A percentile compares a stretch with the other conserved stretches of the same genome.
Evolutionary conservation across 1,284 basidiomycete species (phyloP).

Genomic region (Earliella scabrosa): DNA sequence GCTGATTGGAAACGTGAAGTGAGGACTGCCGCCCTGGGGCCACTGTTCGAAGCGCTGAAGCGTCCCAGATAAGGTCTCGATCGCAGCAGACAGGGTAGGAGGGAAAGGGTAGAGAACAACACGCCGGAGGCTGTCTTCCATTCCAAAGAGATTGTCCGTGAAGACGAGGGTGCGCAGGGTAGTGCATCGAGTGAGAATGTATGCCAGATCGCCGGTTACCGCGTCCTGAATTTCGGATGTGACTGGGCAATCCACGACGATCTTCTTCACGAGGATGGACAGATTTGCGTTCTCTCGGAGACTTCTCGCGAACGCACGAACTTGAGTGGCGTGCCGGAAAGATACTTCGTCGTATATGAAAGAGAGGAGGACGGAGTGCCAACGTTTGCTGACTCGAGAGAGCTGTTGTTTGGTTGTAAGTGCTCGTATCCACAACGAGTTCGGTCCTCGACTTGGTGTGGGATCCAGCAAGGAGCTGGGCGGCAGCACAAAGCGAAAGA

Average conservation of each 20-base stretch:
- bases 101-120: conserved; percentile 11
- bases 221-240: conserved; percentile 3
- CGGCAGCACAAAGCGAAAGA: conserved; percentile 11
- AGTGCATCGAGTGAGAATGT: conserved; percentile 12
- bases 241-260: conserved; percentile 17
- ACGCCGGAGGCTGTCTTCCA: conserved; percentile 12
- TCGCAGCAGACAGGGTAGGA: neutral
- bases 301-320: conserved; percentile 4
- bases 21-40: conserved; percentile 13
- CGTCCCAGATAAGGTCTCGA: neutral
- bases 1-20: conserved; percentile 12
- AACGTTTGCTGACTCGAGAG: conserved; percentile 9
- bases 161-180: conserved; percentile 6
- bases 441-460: conserved; percentile 2
- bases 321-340: conserved; percentile 9
- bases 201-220: conserved; percentile 3
- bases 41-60: conserved; percentile 14
- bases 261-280: conserved; percentile 1
- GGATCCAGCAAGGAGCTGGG: conserved; percentile 12
- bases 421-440: conserved; percentile 4
- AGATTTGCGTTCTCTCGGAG: conserved; percentile 5
- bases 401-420: neutral
- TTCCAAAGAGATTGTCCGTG: conserved; percentile 12
- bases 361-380: conserved; percentile 3
- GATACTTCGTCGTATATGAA: conserved; percentile 16